Evolutionary conservation across 106 monocot species (phyloP), one percentile per base, ranked within the genome.

Genomic region (Xerophyta viscosa): DNA sequence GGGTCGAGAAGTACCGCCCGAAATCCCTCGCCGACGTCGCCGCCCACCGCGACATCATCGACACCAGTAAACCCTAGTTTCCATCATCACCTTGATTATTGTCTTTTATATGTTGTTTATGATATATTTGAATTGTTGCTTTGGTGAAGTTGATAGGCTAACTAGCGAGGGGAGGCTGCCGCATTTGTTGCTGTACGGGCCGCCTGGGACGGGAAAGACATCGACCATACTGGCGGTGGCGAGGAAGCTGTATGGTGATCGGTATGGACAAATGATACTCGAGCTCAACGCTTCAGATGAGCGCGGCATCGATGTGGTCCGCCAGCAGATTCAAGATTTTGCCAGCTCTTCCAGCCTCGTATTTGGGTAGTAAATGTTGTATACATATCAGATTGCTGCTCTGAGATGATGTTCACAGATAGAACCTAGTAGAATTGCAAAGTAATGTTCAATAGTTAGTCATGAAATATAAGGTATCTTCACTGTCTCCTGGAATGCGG

Each of bases 1-100:
- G 89, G 96, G 96, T 98, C 14, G 96, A 98, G 74, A 98, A 98
- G 74, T 98, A 86, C 77, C 80, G 96, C 4, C 96, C 96, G 19
- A 78, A 90, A 37, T 79, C 96, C 54, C 86, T 98, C 48, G 82
- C 82, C 61, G 96, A 90, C 73, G 96, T 98, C 54, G 96, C 96
- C 56, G 89, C 96, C 49, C 96, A 98, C 73, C 86, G 96, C 27
- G 96, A 98, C 69, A 98, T 98, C 52, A 66, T 98, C 59, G 90
- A 98, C 36, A 98, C 96, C 27, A 98, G 96, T 96, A 77, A 46
- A n/a, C n/a, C n/a, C n/a, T n/a, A n/a, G n/a, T n/a, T n/a, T n/a
- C n/a, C n/a, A n/a, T n/a, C n/a, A n/a, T n/a, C n/a, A n/a, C n/a
- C n/a, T n/a, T n/a, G n/a, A 20, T 29, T 48, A 29, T 42, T 39